Conservation (phyloP, 345 rosid species). For the Populus euphratica region DNA sequence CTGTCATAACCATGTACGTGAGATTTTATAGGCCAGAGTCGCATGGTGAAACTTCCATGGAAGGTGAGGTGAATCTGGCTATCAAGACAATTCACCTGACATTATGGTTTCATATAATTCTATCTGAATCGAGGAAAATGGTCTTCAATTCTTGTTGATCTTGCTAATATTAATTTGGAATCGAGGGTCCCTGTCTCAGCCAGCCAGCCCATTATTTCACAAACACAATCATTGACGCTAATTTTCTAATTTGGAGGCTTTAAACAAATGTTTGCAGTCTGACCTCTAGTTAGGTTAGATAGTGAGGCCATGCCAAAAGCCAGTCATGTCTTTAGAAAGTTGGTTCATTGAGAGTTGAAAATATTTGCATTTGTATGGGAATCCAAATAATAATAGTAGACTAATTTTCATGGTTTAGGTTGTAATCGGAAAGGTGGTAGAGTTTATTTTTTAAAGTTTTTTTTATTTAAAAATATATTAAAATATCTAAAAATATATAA, state of each 20-base stretch:
- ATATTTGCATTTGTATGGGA: neutral
- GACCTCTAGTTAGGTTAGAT: neutral
- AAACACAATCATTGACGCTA: neutral
- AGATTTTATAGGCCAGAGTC: neutral
- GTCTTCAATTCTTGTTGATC: neutral
- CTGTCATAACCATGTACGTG: neutral
- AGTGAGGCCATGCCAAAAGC: neutral
- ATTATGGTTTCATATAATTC: neutral
- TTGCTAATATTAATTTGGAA: neutral
- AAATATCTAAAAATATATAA: too few species aligned
- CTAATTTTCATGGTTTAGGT: too few species aligned
- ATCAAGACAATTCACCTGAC: neutral
- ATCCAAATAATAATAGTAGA: neutral
- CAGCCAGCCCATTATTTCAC: neutral
- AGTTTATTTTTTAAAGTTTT: too few species aligned
- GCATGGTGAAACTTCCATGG: neutral
- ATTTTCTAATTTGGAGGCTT: neutral
- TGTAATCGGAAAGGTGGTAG: rapidly evolving
- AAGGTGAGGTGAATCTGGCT: neutral
- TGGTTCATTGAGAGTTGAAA: neutral
- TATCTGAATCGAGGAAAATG: neutral
- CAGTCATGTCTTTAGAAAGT: neutral
- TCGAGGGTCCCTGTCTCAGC: neutral
- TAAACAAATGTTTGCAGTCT: neutral
- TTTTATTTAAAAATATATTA: too few species aligned